phyloP scores from a whole-genome alignment of 371 early-diverging fungal species.

The Mortierella sp. region DNA sequence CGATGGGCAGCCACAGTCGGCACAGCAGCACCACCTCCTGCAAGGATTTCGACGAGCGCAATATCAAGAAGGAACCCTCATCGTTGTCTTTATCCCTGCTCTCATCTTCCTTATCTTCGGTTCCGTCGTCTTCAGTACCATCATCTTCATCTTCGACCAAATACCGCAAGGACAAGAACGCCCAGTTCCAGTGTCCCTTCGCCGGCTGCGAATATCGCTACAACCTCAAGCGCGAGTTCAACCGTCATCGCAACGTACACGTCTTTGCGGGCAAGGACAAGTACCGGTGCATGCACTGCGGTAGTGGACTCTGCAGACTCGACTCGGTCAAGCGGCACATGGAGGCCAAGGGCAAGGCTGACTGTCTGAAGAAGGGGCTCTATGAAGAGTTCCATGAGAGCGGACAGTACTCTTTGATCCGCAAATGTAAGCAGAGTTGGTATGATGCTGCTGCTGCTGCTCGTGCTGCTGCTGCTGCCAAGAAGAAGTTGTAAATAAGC shows the following conservation, averaged over 20 bases:
- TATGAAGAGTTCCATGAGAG: constrained; percentile 42
- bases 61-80: not conserved
- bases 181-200: constrained; percentile 35
- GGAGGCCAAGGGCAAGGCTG: constrained; percentile 55
- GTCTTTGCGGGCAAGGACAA: constrained; percentile 42
- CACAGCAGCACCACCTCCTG: not conserved
- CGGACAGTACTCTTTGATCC: constrained; percentile 26
- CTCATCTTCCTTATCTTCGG: not conserved
- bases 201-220: constrained; percentile 40
- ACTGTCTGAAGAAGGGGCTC: constrained; percentile 38
- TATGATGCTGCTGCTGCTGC: constrained; percentile 40
- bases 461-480: constrained; percentile 7
- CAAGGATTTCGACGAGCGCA: not conserved
- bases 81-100: not conserved
- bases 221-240: constrained; percentile 49
- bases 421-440: constrained; percentile 46
- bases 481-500: not conserved
- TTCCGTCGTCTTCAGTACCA: not conserved
- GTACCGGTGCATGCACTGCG: constrained; percentile 50
- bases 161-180: constrained; percentile 43
- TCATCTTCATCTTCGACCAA: not conserved
- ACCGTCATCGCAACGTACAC: constrained; percentile 45
- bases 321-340: constrained; percentile 56
- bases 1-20: not conserved
- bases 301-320: constrained; percentile 42